phyloP scores from a whole-genome alignment of 257 asterid species.

The Solanum medicagineum region DNA sequence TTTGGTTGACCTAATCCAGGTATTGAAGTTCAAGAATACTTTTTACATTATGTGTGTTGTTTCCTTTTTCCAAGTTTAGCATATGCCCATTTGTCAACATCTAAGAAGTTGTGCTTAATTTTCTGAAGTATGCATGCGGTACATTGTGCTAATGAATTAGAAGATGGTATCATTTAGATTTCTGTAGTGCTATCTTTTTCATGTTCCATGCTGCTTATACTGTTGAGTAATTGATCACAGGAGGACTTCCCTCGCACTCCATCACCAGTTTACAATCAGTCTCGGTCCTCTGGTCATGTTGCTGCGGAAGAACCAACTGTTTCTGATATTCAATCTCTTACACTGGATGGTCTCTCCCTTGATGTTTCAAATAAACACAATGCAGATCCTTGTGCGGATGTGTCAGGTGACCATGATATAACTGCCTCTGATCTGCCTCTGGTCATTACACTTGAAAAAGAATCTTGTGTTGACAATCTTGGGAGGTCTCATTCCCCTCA shows the following conservation, averaged over 20 bases:
- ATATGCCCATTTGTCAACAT: neutral
- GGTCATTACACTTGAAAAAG: slow-evolving; percentile 9
- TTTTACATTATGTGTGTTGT: neutral
- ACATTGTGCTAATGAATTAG: neutral
- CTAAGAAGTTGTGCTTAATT: neutral
- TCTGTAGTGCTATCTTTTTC: neutral
- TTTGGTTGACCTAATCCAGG: slow-evolving; percentile 73
- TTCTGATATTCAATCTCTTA: slow-evolving; percentile 29
- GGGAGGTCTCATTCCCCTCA: slow-evolving; percentile 20
- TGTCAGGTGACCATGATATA: slow-evolving; percentile 18
- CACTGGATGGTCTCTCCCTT: slow-evolving; percentile 40
- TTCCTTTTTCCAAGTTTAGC: neutral
- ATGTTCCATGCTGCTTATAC: neutral
- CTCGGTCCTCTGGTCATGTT: slow-evolving; percentile 34
- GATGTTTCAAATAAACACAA: slow-evolving; percentile 23
- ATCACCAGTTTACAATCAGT: slow-evolving; percentile 57
- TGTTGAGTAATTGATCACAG: slow-evolving; percentile 23
- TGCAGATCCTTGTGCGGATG: slow-evolving; percentile 11
- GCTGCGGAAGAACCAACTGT: slow-evolving; percentile 37
- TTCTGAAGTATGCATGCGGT: neutral
- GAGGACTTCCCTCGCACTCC: slow-evolving; percentile 76
- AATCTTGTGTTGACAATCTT: slow-evolving; percentile 12
- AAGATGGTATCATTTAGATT: neutral
- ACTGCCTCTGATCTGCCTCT: slow-evolving; percentile 18
- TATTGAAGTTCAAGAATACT: slow-evolving; percentile 7